Conservation (phyloP, 345 rosid genomes). For the Rhodamnia argentea region DNA sequence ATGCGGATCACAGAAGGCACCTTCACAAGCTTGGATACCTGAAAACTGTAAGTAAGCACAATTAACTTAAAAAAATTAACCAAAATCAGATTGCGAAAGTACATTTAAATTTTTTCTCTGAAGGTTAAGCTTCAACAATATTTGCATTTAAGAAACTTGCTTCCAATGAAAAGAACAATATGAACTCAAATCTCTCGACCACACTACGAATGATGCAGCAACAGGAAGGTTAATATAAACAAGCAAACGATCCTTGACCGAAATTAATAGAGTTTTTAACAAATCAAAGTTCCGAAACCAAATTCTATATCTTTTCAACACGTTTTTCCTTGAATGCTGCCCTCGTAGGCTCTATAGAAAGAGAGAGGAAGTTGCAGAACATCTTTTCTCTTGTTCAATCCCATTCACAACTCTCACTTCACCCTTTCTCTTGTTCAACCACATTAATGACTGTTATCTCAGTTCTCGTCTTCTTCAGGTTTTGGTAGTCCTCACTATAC, state of each 20-base stretch:
- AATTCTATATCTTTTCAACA: background rate
- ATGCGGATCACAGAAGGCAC: conserved; percentile 4
- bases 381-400: background rate
- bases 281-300: background rate
- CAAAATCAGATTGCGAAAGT: background rate
- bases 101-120: background rate
- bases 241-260: background rate
- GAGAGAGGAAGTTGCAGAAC: background rate
- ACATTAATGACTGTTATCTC: background rate
- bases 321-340: background rate
- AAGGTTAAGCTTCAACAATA: background rate
- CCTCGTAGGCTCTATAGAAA: background rate
- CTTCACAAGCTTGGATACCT: conserved; percentile 2
- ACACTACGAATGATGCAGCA: background rate
- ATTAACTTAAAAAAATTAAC: background rate
- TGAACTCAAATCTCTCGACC: background rate
- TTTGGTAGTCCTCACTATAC: background rate
- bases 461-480: background rate
- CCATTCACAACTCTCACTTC: background rate
- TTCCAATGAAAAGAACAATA: background rate
- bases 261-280: background rate
- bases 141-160: background rate
- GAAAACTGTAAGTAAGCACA: background rate
- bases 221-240: background rate
- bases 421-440: background rate